phyloP scores from a whole-genome alignment of 1,284 basidiomycete genomes.

The Cutaneotrichosporon daszewskae region DNA sequence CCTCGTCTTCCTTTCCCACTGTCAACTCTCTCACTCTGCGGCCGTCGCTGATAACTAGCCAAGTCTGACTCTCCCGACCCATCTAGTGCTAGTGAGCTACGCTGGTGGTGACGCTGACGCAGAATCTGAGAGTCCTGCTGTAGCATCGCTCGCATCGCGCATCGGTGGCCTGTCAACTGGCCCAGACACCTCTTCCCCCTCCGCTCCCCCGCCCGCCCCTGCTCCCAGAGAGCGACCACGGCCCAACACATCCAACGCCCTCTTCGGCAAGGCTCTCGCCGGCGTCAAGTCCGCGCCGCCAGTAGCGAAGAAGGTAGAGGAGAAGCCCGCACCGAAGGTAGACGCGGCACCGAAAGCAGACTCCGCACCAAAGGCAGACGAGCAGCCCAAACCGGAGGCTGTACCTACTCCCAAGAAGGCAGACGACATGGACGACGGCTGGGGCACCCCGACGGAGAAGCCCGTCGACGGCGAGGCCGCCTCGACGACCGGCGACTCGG shows the following conservation, averaged over 20 bases:
- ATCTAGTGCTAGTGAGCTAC: background rate
- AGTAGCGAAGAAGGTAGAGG: background rate
- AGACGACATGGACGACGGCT: slow-evolving; percentile 10
- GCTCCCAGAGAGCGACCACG: slow-evolving; percentile 20
- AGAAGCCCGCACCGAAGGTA: background rate
- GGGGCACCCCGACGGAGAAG: slow-evolving; percentile 3
- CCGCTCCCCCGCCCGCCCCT: slow-evolving; percentile 8
- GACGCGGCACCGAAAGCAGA: background rate
- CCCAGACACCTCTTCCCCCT: background rate
- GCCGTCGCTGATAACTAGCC: background rate
- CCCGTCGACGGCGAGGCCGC: background rate
- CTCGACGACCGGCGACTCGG: slow-evolving; percentile 1
- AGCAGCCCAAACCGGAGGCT: background rate
- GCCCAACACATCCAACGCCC: slow-evolving; percentile 23
- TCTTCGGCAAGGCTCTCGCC: slow-evolving; percentile 39
- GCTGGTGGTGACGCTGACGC: background rate
- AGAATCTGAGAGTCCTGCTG: slow-evolving; percentile 19
- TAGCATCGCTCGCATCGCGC: slow-evolving; percentile 32
- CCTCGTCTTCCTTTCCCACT: background rate
- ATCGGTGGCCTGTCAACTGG: slow-evolving; percentile 38
- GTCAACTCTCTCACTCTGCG: background rate
- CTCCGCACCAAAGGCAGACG: background rate
- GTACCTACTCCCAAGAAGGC: background rate
- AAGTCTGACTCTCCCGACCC: background rate
- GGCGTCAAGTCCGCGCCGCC: slow-evolving; percentile 27